Base-by-base conservation (phyloP, 2,329 filamentous ascomycete species). In the Stagonosporopsis chrysanthemi region DNA sequence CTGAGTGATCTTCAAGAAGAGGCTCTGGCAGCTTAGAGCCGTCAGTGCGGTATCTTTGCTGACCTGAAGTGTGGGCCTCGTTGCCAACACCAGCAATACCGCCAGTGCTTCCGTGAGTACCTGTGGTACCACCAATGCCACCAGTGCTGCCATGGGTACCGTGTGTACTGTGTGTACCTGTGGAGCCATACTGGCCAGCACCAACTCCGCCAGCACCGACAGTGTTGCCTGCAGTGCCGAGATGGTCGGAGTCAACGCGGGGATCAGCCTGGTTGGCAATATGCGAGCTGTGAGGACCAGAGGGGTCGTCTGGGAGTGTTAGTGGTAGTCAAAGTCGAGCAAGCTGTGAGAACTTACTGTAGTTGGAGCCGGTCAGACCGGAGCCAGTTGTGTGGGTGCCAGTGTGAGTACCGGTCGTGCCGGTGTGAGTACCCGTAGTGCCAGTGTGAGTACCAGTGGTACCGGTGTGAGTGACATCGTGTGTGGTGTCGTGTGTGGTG, bases 251-350 rank as follows among this genome's bases (percentile, higher is more conserved):
- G 49, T 72, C 68, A 6, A 73, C 69, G 31, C 69, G 66, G 19
- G 72, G 70, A 45, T 72, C 73, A n/a, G 64, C 64, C 43, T 63
- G 60, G 62, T 75, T 75, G 22, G 60, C 68, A 23, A 69, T 26
- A 52, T 67, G 65, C 6, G 64, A 62, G 48, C 61, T 52, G 60
- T 75, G 72, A 50, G 73, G 71, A 17, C 72, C 73, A 38, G 66
- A 69, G 11, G 70, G 68, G 57, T 73, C 70, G 46, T 69, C 62
- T 66, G 29, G 15, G 19, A 28, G 8, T 42, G 52, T 62, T 24
- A 64, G 60, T 42, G 35, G 29, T n/a, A 24, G n/a, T 9, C 36
- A 17, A 26, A 17, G n/a, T 4, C 2, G n/a, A 3, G 4, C 23
- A 15, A 31, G 2, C 14, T 3, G 14, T 4, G 7, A 6, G 11